Evolutionary conservation across 2,329 filamentous ascomycete species (phyloP), one percentile per base, ranked within the genome.

Genomic region (Ophiostoma sp.): DNA sequence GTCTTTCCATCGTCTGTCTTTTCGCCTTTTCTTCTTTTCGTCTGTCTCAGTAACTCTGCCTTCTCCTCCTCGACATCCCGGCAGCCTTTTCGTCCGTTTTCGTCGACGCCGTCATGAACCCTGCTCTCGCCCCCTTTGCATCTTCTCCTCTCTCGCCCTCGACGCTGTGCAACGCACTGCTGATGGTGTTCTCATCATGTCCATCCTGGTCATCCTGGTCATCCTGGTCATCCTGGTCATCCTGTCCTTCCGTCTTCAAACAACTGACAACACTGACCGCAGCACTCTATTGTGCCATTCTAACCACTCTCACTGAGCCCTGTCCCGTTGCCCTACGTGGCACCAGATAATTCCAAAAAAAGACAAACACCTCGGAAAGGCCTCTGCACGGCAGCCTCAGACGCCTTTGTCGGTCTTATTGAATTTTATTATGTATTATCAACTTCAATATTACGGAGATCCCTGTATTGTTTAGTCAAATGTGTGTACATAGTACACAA

Each of bases 21-120:
- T 4, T 52, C 48, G 44, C 3, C 27, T 1, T 31, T 31, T 41
- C 15, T 15, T 57, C 52, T 57, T 57, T 57, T 57, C 52, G 57
- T 62, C 54, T 31, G 11, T 31, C 27, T 20, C 13, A 15, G 13
- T 62, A 1, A 1, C 5, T 17, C 27, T 48, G 17, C 17, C 23
- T 62, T 13, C n/a, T 60, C 44, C 44, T 48, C 44, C 17, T 48
- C 44, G 20, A 48, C 36, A 39, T 48, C 20, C 44, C n/a, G 41
- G 5, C 13, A 48, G 15, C 23, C 52, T 31, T 62, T 33, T 62
- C 27, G 57, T 60, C 54, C 5, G 54, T 62, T 62, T 62, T 62
- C 57, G 57, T 62, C 23, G 23, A 62, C 23, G 57, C 57, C 57
- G 17, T 62, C 52, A 20, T 62, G 57, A 31, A 62, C 57, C 57